Conservation (phyloP, 352 stramenopile species). For the Phytophthora rubi region DNA sequence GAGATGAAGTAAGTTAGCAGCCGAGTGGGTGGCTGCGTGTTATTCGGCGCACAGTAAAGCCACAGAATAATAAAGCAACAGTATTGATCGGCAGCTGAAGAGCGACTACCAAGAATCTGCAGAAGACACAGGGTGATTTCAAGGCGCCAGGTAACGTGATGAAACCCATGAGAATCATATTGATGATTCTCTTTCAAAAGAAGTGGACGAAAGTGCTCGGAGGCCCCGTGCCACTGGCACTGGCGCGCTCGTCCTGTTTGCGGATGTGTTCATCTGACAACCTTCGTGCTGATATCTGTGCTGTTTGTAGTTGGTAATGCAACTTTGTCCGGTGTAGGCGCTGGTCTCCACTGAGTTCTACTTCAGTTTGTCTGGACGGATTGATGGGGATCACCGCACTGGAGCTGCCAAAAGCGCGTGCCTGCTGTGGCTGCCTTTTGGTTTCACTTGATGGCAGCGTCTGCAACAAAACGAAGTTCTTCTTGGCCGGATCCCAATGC, state of each 20-base stretch:
- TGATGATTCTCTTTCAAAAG: conserved; percentile 18
- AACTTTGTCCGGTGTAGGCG: conserved; percentile 10
- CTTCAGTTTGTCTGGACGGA: conserved; percentile 10
- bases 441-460: neutral
- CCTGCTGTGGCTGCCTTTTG: conserved; percentile 9
- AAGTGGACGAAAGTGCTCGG: conserved; percentile 14
- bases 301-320: conserved; percentile 33
- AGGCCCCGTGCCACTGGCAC: neutral
- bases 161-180: neutral
- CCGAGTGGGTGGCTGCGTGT: conserved; percentile 12
- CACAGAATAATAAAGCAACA: conserved; percentile 38
- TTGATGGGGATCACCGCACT: neutral
- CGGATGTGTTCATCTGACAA: conserved; percentile 11
- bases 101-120: conserved; percentile 8
- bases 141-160: neutral
- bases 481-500: conserved; percentile 45
- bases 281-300: conserved; percentile 17
- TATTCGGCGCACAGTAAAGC: conserved; percentile 20
- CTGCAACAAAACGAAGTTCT: conserved; percentile 38
- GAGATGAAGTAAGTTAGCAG: conserved; percentile 41
- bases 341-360: conserved; percentile 9
- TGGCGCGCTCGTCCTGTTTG: conserved; percentile 8
- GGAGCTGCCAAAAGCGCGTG: neutral
- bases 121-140: neutral
- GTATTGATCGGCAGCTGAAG: conserved; percentile 24